Evolutionary conservation across 2,329 filamentous ascomycete species (phyloP).

Genomic region (Paracamarosporium sp.): DNA sequence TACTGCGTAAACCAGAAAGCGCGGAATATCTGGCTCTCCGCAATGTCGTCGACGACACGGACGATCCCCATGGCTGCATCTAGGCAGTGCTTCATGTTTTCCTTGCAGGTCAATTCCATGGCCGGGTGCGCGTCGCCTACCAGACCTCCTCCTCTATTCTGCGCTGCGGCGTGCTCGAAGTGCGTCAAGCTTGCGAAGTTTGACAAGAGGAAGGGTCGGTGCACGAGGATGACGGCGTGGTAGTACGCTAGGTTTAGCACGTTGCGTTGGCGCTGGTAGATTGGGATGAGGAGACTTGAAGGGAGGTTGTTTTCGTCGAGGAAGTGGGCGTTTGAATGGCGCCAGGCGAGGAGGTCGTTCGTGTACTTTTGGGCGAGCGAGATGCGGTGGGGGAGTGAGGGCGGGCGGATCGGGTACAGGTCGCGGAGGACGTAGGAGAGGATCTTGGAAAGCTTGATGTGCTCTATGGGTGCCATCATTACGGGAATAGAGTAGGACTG

Average conservation of each 20-base stretch:
- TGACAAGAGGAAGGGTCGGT: conserved; percentile 60
- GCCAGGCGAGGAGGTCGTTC: conserved; percentile 53
- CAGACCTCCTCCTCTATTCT: too few relatives aligned
- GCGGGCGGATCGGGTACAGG: conserved; percentile 51
- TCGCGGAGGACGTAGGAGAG: conserved; percentile 54
- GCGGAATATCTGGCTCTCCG: conserved; percentile 51
- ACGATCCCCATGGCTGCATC: conserved; percentile 56
- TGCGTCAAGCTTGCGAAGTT: conserved; percentile 47
- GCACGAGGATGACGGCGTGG: conserved; percentile 64
- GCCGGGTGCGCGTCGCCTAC: not conserved
- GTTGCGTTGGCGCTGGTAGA: conserved; percentile 61
- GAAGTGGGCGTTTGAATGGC: conserved; percentile 52
- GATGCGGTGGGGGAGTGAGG: conserved; percentile 37
- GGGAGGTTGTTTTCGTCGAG: conserved; percentile 53
- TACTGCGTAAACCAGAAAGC: conserved; percentile 63
- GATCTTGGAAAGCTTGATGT: conserved; percentile 54
- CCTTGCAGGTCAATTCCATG: conserved; percentile 8
- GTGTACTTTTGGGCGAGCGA: conserved; percentile 52
- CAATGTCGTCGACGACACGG: conserved; percentile 52
- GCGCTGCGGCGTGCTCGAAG: conserved; percentile 20
- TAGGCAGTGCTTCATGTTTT: conserved; percentile 55
- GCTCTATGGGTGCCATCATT: conserved; percentile 55
- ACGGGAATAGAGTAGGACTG: conserved; percentile 34
- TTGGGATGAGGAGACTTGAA: conserved; percentile 53
- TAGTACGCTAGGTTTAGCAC: conserved; percentile 62